phyloP scores from a whole-genome alignment of 371 early-diverging fungal species.

The Actinomucor elegans region DNA sequence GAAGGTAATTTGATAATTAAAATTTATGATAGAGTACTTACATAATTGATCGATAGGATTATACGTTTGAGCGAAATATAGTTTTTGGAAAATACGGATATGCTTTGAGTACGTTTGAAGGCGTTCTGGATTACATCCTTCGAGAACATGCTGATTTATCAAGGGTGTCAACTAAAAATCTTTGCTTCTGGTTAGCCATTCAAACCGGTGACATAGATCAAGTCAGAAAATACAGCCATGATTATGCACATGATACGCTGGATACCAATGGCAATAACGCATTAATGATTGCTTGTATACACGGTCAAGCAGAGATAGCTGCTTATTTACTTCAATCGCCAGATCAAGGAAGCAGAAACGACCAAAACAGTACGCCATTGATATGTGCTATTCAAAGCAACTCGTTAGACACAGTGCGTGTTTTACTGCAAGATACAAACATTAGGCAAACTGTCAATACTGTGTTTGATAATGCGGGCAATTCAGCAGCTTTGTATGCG shows the following conservation, averaged over 20 bases:
- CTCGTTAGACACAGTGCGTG: slow-evolving; percentile 25
- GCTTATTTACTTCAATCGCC: slow-evolving; percentile 24
- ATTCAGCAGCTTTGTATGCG: slow-evolving; percentile 40
- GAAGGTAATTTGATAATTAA: slow-evolving; percentile 21
- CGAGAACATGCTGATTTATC: slow-evolving; percentile 34
- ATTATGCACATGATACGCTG: slow-evolving; percentile 18
- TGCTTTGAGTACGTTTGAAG: slow-evolving; percentile 57
- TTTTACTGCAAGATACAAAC: slow-evolving; percentile 18
- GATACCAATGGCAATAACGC: slow-evolving; percentile 49
- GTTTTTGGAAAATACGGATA: slow-evolving; percentile 51
- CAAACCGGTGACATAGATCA: slow-evolving; percentile 7
- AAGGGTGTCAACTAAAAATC: slow-evolving; percentile 33
- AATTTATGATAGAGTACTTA: background rate
- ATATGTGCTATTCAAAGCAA: slow-evolving; percentile 38
- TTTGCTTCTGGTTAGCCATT: slow-evolving; percentile 36
- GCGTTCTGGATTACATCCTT: slow-evolving; percentile 49
- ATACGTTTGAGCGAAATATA: slow-evolving; percentile 44
- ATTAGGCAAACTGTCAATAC: slow-evolving; percentile 14
- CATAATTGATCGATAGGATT: slow-evolving; percentile 31
- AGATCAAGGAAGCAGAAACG: slow-evolving; percentile 28
- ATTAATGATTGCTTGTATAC: slow-evolving; percentile 41
- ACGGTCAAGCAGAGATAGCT: slow-evolving; percentile 34
- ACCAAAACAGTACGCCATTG: slow-evolving; percentile 39
- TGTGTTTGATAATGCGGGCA: slow-evolving; percentile 37
- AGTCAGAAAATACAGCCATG: background rate